Evolutionary conservation across 805 yeast genomes (phyloP).

Genomic region (Clavispora fructus): DNA sequence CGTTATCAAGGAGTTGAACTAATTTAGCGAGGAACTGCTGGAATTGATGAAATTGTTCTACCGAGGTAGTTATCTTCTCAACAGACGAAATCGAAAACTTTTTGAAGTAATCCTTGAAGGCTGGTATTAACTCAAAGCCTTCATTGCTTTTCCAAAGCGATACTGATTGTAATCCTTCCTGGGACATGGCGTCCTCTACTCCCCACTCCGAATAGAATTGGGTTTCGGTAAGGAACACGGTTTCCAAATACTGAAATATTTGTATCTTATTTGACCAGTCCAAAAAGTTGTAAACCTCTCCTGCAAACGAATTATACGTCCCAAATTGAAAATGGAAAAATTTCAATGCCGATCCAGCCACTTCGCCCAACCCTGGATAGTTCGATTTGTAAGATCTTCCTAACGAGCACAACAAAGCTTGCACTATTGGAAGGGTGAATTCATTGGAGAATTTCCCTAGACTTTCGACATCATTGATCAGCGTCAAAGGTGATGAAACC

Average conservation of each 20-base stretch:
- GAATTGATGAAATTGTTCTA: slow-evolving; percentile 19
- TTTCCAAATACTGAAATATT: slow-evolving; percentile 25
- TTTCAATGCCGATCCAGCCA: background rate
- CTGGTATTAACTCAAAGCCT: slow-evolving; percentile 26
- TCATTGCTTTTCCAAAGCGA: background rate
- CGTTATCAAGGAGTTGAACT: slow-evolving; percentile 11
- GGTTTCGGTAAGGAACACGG: slow-evolving; percentile 19
- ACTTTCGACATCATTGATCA: slow-evolving; percentile 14
- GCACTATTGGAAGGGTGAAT: slow-evolving; percentile 39
- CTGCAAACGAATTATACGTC: slow-evolving; percentile 29
- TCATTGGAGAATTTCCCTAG: slow-evolving; percentile 19
- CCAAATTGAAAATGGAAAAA: slow-evolving; percentile 23
- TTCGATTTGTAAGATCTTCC: background rate
- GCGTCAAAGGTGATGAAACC: background rate
- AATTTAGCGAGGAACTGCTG: slow-evolving; percentile 19
- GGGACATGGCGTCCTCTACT: slow-evolving; percentile 1
- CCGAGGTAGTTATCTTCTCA: slow-evolving; percentile 17
- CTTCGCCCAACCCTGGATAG: background rate
- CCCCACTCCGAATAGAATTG: slow-evolving; percentile 5
- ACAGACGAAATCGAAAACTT: slow-evolving; percentile 38
- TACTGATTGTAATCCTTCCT: background rate
- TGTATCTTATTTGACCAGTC: slow-evolving; percentile 23
- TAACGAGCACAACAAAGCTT: slow-evolving; percentile 23
- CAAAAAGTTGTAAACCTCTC: slow-evolving; percentile 33
- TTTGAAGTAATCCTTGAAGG: slow-evolving; percentile 40